phyloP scores from a whole-genome alignment of 306 rosid genomes.

The Cyclanthera cordifolia region DNA sequence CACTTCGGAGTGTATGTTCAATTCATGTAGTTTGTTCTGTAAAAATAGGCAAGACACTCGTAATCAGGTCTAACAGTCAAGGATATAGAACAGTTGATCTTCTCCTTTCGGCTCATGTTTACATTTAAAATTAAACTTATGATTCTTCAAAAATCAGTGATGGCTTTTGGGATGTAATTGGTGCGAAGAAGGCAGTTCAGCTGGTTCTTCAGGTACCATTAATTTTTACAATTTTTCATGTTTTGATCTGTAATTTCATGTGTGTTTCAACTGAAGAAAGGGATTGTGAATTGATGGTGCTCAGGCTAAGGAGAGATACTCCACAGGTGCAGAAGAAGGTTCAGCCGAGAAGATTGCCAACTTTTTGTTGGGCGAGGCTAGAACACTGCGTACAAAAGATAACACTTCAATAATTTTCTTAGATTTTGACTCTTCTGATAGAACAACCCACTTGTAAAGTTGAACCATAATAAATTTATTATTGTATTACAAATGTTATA shows the following conservation, averaged over 20 bases:
- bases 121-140: constrained; percentile 1
- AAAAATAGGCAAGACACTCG: too few relatives aligned
- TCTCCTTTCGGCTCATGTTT: background rate
- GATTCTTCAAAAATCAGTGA: constrained; percentile 44
- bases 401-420: constrained; percentile 81
- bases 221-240: background rate
- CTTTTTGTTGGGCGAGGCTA: constrained; percentile 78
- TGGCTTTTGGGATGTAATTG: constrained; percentile 90
- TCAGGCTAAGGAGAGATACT: constrained; percentile 55
- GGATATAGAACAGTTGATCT: background rate
- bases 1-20: too few relatives aligned
- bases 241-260: background rate
- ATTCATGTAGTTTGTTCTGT: too few relatives aligned
- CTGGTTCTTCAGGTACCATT: constrained; percentile 59
- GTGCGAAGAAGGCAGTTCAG: constrained; percentile 62
- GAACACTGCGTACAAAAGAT: constrained; percentile 87
- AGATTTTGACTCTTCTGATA: constrained; percentile 58
- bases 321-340: constrained; percentile 30
- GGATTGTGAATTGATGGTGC: constrained; percentile 13
- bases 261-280: background rate
- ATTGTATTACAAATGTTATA: constrained; percentile 18
- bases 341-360: constrained; percentile 72
- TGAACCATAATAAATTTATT: constrained; percentile 40
- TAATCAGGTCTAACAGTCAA: too few relatives aligned
- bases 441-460: constrained; percentile 60